Conservation (phyloP, 805 yeast genomes). For the Maudiozyma saulgeensis region DNA sequence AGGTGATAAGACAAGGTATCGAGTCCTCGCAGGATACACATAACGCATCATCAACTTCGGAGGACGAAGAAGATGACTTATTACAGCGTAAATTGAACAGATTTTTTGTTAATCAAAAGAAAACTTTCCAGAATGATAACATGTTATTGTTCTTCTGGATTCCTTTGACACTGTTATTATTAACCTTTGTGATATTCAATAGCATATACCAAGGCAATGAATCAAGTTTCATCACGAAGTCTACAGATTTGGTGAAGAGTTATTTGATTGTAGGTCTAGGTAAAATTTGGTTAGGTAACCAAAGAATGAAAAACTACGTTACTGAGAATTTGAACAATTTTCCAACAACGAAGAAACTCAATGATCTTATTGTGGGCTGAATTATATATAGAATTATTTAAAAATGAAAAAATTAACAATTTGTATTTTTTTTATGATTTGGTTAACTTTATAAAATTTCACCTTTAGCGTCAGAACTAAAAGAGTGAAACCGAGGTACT, state of each 20-base stretch:
- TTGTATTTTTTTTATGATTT: not conserved
- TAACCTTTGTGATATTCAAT: constrained; percentile 36
- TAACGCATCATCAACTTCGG: constrained; percentile 11
- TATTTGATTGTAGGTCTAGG: constrained; percentile 37
- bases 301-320: constrained; percentile 37
- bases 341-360: constrained; percentile 16
- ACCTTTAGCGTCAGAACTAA: not conserved
- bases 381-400: not conserved
- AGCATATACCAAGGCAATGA: constrained; percentile 29
- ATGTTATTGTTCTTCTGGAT: constrained; percentile 88
- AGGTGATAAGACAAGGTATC: not conserved
- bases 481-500: no score
- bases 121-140: constrained; percentile 55
- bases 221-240: constrained; percentile 19
- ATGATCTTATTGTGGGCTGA: constrained; percentile 7
- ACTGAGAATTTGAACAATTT: constrained; percentile 26
- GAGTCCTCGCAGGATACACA: not conserved
- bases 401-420: not conserved
- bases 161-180: constrained; percentile 56
- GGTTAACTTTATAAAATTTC: not conserved
- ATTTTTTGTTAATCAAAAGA: constrained; percentile 36
- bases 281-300: constrained; percentile 43
- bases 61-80: constrained; percentile 28
- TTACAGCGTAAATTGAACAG: constrained; percentile 30
- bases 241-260: constrained; percentile 30